A percentile compares a stretch with the other conserved stretches of the same genome.
Conservation (phyloP, 345 rosid species). For the Eucalyptus erythrocorys region DNA sequence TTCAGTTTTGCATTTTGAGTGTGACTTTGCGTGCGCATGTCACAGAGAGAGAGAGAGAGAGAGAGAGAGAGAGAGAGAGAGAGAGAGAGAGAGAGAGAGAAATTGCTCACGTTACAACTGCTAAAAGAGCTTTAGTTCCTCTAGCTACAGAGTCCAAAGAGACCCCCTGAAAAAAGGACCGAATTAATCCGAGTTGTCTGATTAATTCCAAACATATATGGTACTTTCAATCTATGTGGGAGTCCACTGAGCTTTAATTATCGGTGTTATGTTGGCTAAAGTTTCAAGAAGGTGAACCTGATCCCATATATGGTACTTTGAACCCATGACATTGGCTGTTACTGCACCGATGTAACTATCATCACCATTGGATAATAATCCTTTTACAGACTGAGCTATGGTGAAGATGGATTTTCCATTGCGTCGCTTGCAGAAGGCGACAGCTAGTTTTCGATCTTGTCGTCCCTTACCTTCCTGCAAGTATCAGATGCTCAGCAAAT, state of each 20-base stretch:
- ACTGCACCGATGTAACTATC: conserved; percentile 62
- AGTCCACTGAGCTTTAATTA: background rate
- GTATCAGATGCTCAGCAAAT: background rate
- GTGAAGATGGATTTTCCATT: conserved; percentile 59
- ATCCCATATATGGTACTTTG: conserved; percentile 79
- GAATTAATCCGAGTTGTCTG: background rate
- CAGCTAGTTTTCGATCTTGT: conserved; percentile 74
- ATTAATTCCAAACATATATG: background rate
- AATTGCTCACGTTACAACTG: conserved; percentile 52
- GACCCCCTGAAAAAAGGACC: conserved; percentile 26
- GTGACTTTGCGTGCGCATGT: background rate
- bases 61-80: background rate
- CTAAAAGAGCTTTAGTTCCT: conserved; percentile 46
- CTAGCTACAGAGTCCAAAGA: conserved; percentile 22
- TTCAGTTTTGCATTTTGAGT: background rate
- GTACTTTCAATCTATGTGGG: background rate
- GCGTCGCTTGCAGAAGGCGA: conserved; percentile 56
- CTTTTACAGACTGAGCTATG: conserved; percentile 64
- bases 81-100: background rate
- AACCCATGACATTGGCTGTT: conserved; percentile 82
- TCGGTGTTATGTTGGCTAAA: background rate
- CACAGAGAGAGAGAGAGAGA: background rate
- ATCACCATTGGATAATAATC: conserved; percentile 46
- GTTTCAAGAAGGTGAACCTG: conserved; percentile 25
- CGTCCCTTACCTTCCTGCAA: conserved; percentile 90